A percentile compares a stretch with the other conserved stretches of the same genome.
phyloP scores from a whole-genome alignment of 495 filamentous ascomycete species.

The Xylaria acuta region DNA sequence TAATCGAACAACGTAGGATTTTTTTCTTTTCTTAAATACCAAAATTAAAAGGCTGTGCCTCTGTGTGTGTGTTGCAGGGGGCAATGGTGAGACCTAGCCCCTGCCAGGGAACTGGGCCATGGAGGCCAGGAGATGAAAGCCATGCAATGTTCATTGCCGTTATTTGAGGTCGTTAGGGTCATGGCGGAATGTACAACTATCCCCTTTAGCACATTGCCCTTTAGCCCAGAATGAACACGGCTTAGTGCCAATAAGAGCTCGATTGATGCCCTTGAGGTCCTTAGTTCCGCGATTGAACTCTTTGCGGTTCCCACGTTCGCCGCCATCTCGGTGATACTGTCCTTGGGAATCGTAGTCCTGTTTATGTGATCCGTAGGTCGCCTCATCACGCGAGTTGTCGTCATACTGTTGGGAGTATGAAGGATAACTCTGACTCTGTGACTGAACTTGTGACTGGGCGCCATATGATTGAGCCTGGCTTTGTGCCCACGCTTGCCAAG shows the following conservation, averaged over 20 bases:
- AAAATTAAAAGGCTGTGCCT: neutral
- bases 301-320: conserved; percentile 37
- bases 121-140: too few species aligned
- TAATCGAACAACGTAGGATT: neutral
- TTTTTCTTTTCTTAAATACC: neutral
- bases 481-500: conserved; percentile 31
- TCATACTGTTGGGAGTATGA: conserved; percentile 24
- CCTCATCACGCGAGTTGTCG: neutral
- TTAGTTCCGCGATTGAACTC: conserved; percentile 33
- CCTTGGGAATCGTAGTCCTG: conserved; percentile 32
- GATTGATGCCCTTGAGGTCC: conserved; percentile 51
- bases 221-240: conserved; percentile 80
- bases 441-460: conserved; percentile 26
- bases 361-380: conserved; percentile 21
- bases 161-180: conserved; percentile 45
- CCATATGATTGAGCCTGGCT: conserved; percentile 30
- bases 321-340: conserved; percentile 33
- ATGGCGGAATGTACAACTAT: conserved; percentile 84
- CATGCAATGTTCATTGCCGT: neutral
- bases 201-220: conserved; percentile 83
- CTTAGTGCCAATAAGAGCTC: conserved; percentile 56
- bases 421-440: conserved; percentile 26
- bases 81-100: too few species aligned
- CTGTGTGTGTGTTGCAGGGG: neutral
- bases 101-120: too few species aligned